Base-by-base conservation (phyloP, 345 rosid genomes). In the Chamaenerion angustifolium region DNA sequence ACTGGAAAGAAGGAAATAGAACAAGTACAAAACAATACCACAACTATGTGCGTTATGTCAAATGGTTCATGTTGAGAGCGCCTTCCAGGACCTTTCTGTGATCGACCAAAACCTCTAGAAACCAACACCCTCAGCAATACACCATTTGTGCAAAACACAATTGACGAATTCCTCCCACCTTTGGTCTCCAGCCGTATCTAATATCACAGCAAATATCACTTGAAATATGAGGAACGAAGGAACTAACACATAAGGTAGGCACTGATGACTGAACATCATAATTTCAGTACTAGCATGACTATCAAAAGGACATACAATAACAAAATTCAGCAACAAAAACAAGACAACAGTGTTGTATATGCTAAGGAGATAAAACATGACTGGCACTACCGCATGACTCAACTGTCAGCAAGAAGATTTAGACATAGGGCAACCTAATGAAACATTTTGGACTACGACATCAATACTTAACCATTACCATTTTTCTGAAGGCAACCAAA, bases 131-230 rank as follows among this genome's bases (percentile, higher is more conserved):
- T 75, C 69, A 86, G 64, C 51, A 86, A 80, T 58, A 90, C 64
- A 54, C 98, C 98, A 60, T 90, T 90, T 9, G 98, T 90, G 78
- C 95, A 86, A 68, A 90, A 90, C 57, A 90, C 83, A 62, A 90
- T 72, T 51, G 95, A 83, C 11, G 96, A 83, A 63, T 83, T 76
- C 64, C 65, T 73, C 51, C 95, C 95, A 59, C 98, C 95, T 72
- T 69, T 86, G 56, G 80, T 86, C 72, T 86, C 95, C 68, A 86
- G 64, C 51, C 94, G 88, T 67, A 90, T 88, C 96, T 90, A 65
- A 49, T 40, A 54, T 52, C 45, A 15, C 14, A 45, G 53, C 21
- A 66, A 45, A 13, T 21, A 42, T 3, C 46, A 21, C 53, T 63
- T 62, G 65, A 52, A 7, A 31, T 31, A 31, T 31, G 37, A 31